Evolutionary conservation across 768 basidiomycete genomes (phyloP).

Genomic region (Calocera viscosa): DNA sequence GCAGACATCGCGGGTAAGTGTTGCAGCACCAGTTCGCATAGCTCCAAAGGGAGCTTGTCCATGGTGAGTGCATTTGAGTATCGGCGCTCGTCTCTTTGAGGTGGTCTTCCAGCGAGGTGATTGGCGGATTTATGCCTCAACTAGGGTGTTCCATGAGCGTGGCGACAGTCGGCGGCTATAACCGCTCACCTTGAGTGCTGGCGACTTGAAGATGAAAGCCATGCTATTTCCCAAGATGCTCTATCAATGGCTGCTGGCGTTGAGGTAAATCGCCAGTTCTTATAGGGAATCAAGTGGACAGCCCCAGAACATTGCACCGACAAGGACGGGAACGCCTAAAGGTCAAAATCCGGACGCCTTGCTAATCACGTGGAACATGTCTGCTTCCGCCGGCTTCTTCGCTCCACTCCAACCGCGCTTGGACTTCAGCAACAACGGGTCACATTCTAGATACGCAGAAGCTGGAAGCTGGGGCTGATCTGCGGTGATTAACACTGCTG

Average conservation of each 20-base stretch:
- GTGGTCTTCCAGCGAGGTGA: neutral
- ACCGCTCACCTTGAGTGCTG: neutral
- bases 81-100: neutral
- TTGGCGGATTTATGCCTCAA: neutral
- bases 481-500: too few species aligned
- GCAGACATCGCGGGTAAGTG: neutral
- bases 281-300: too few species aligned
- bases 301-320: too few species aligned
- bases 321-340: too few species aligned
- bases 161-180: neutral
- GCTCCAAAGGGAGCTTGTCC: neutral
- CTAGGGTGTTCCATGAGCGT: neutral
- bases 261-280: too few species aligned
- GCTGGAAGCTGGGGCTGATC: too few species aligned
- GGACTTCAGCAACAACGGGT: too few species aligned
- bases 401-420: neutral
- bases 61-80: neutral
- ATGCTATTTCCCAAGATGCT: neutral
- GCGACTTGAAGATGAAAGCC: neutral
- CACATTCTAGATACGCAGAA: too few species aligned
- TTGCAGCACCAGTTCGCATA: neutral
- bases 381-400: neutral
- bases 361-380: neutral
- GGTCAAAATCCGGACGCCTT: neutral
- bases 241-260: too few species aligned